Conservation (phyloP, 2,329 filamentous ascomycete genomes). For the Trichoderma guizhouense region DNA sequence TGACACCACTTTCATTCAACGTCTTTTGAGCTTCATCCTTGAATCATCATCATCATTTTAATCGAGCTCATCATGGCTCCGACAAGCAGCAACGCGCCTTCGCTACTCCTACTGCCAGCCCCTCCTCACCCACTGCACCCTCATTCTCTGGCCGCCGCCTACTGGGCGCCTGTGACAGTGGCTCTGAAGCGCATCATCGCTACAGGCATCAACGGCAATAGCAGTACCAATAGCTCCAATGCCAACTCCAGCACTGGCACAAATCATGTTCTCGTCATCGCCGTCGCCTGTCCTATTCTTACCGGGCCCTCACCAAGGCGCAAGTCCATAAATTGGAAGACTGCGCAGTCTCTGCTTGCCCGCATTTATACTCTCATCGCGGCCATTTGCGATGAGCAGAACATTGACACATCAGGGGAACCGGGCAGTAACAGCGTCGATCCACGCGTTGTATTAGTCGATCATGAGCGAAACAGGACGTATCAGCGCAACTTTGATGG, state of each 20-base stretch:
- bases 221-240: slow-evolving; percentile 24
- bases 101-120: slow-evolving; percentile 61
- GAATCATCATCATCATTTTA: not conserved
- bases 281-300: slow-evolving; percentile 62
- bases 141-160: slow-evolving; percentile 54
- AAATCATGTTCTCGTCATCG: slow-evolving; percentile 46
- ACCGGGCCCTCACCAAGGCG: slow-evolving; percentile 41
- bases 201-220: not conserved
- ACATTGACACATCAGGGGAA: slow-evolving; percentile 52
- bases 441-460: slow-evolving; percentile 68
- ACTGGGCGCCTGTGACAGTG: slow-evolving; percentile 55
- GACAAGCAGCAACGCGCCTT: slow-evolving; percentile 31
- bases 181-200: slow-evolving; percentile 53
- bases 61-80: slow-evolving; percentile 5
- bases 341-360: slow-evolving; percentile 71
- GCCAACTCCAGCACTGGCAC: slow-evolving; percentile 19
- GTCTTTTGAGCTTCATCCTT: not conserved
- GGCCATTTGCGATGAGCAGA: slow-evolving; percentile 62
- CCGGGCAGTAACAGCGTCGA: slow-evolving; percentile 61
- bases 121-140: slow-evolving; percentile 56
- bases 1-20: not conserved
- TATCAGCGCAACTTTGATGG: slow-evolving; percentile 35
- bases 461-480: slow-evolving; percentile 47
- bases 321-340: slow-evolving; percentile 57
- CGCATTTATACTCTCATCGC: slow-evolving; percentile 76